Evolutionary conservation across 306 rosid species (phyloP), one percentile per base, ranked within the genome.

Genomic region (Acacia confusa): DNA sequence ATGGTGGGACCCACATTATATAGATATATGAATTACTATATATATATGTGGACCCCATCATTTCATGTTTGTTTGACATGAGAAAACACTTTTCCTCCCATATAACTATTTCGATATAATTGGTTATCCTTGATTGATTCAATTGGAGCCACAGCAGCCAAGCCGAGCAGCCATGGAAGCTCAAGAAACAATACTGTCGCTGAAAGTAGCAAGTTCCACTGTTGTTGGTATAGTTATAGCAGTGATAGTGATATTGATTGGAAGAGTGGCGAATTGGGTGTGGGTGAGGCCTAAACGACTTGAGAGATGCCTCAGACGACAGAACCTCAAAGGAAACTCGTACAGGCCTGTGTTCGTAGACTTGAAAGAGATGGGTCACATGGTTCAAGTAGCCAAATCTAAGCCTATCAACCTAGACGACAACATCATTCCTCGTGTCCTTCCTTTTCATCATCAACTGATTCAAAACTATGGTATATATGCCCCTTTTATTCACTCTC

Each of bases 311-410:
- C 80, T 83, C 55, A 78, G 80, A 67, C 27, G 45, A 36, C 77
- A 83, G 9, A 82, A 68, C 30, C 76, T 72, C 10, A 65, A 15
- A 10, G 83, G 83, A 13, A 83, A 65, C 47, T 30, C 86, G 0
- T 83, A 83, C 83, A 73, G 12, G 24, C 1, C 71, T 78, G 19
- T 65, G 9, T 65, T 72, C 24, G 86, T 83, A 65, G 83, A 83
- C 55, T 20, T 73, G 1, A 83, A 66, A 27, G 36, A 57, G 9
- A 19, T 32, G 5, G 0, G 16, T 4, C 36, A 4, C 4, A 63
- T 48, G 82, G 2, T 15, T 0, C 3, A 6, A 47, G 44, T 63
- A 38, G 79, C 83, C 20, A 13, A 40, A 3, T 69, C 74, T 20
- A 69, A 69, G 45, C 50, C 74, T 19, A 69, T 69, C 17, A 4